A percentile compares a stretch with the other conserved stretches of the same genome.
Evolutionary conservation across 345 rosid species (phyloP).

Genomic region (Citrus sp.): DNA sequence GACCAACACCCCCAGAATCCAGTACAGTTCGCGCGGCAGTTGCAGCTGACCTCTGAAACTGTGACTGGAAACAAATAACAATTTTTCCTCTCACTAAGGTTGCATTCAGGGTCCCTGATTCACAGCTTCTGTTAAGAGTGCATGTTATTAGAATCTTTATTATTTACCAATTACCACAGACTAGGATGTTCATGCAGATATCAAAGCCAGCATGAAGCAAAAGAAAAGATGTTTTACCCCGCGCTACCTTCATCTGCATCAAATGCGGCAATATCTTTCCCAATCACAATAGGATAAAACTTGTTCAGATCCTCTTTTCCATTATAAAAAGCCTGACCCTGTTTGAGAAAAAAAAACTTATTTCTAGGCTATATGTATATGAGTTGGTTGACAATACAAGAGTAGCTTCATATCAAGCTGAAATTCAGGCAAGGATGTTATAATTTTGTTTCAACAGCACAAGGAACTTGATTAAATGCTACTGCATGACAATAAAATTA

Average conservation of each 20-base stretch:
- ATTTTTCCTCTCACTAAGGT: conserved; percentile 50
- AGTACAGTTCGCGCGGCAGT: conserved; percentile 35
- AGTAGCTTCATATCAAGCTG: not conserved
- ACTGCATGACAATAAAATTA: not conserved
- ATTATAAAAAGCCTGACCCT: conserved; percentile 51
- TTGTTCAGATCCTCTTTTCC: conserved; percentile 25
- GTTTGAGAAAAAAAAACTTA: conserved; percentile 19
- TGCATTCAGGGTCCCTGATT: conserved; percentile 33
- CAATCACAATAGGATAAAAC: conserved; percentile 45
- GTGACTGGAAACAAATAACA: conserved; percentile 48
- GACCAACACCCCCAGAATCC: conserved; percentile 34
- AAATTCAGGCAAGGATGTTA: not conserved
- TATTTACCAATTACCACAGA: not conserved
- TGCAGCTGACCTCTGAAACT: conserved; percentile 36
- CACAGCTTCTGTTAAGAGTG: conserved; percentile 35
- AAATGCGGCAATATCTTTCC: conserved; percentile 37
- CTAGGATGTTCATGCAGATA: not conserved
- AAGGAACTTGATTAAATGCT: not conserved
- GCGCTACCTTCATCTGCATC: conserved; percentile 36
- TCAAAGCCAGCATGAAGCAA: not conserved
- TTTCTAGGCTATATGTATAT: not conserved
- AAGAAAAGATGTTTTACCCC: conserved; percentile 21
- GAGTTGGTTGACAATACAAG: not conserved
- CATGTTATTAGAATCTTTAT: not conserved
- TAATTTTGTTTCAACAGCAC: not conserved